Evolutionary conservation across 2,329 filamentous ascomycete genomes (phyloP).

Genomic region (Fusarium virguliforme): DNA sequence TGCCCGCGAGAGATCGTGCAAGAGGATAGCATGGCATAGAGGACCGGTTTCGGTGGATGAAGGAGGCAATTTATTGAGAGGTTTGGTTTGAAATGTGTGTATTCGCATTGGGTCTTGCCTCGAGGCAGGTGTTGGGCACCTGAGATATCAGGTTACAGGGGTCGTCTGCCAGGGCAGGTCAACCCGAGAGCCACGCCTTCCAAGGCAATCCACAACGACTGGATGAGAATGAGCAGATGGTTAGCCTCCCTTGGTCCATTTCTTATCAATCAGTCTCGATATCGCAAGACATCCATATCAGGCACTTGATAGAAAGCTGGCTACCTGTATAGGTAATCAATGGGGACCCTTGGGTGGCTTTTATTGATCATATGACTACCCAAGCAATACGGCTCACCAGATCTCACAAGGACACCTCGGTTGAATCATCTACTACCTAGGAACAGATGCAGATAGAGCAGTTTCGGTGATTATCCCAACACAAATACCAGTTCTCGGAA

Average conservation of each 20-base stretch:
- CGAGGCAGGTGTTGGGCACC: neutral
- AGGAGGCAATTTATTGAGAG: neutral
- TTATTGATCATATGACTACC: neutral
- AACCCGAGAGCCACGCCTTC: constrained; percentile 3
- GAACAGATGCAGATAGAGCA: neutral
- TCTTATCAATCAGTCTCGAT: neutral
- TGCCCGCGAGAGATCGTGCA: neutral
- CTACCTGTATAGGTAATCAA: neutral
- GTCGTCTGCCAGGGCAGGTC: neutral
- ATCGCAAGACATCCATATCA: neutral
- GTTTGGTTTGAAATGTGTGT: neutral
- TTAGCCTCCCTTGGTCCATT: neutral
- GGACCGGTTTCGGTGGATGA: neutral
- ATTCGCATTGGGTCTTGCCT: constrained; percentile 9
- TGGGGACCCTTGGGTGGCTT: neutral
- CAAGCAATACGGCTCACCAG: neutral
- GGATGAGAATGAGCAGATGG: neutral
- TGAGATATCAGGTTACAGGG: constrained; percentile 10
- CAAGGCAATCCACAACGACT: constrained; percentile 2
- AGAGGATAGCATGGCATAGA: neutral
- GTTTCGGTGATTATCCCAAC: neutral
- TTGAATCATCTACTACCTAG: neutral
- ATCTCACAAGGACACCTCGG: neutral
- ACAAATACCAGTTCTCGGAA: neutral
- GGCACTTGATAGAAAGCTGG: too few species aligned